Conservation (phyloP, 192 early-diverging fungal genomes). For the Coemansia sp. region DNA sequence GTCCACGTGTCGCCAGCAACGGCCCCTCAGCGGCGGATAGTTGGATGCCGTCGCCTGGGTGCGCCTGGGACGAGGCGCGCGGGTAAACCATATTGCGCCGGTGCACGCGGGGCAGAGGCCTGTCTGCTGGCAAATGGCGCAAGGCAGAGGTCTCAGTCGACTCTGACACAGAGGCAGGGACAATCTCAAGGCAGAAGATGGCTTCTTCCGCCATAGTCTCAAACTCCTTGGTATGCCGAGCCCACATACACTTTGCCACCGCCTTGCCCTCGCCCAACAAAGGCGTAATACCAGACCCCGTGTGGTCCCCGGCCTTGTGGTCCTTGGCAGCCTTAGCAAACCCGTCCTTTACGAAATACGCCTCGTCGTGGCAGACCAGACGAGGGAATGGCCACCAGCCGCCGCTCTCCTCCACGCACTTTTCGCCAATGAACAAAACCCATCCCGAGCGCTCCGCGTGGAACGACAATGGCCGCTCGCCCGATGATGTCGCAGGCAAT, state of each 20-base stretch:
- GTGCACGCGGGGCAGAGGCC: background rate
- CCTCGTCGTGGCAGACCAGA: slow-evolving; percentile 65
- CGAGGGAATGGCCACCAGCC: slow-evolving; percentile 56
- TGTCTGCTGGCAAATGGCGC: slow-evolving; percentile 11
- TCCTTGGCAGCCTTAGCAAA: slow-evolving; percentile 64
- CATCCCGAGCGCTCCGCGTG: slow-evolving; percentile 69
- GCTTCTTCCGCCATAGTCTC: slow-evolving; percentile 65
- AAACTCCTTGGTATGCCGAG: slow-evolving; percentile 64
- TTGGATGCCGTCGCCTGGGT: slow-evolving; percentile 12
- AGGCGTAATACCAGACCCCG: slow-evolving; percentile 25
- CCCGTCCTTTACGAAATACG: slow-evolving; percentile 70
- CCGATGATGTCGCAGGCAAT: slow-evolving; percentile 37
- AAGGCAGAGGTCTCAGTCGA: slow-evolving; percentile 19
- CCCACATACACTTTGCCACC: slow-evolving; percentile 76
- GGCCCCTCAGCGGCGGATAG: background rate
- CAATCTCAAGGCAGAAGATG: slow-evolving; percentile 73
- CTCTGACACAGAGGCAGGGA: slow-evolving; percentile 8
- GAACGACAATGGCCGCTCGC: slow-evolving; percentile 61
- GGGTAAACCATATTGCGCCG: background rate
- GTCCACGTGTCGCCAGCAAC: background rate
- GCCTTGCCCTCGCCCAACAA: slow-evolving; percentile 41
- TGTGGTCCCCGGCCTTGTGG: slow-evolving; percentile 53
- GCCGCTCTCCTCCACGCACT: slow-evolving; percentile 56
- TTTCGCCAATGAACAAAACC: slow-evolving; percentile 67
- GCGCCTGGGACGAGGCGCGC: slow-evolving; percentile 13